phyloP scores from a whole-genome alignment of 2,329 filamentous ascomycete genomes.

The Aspergillus sp. region DNA sequence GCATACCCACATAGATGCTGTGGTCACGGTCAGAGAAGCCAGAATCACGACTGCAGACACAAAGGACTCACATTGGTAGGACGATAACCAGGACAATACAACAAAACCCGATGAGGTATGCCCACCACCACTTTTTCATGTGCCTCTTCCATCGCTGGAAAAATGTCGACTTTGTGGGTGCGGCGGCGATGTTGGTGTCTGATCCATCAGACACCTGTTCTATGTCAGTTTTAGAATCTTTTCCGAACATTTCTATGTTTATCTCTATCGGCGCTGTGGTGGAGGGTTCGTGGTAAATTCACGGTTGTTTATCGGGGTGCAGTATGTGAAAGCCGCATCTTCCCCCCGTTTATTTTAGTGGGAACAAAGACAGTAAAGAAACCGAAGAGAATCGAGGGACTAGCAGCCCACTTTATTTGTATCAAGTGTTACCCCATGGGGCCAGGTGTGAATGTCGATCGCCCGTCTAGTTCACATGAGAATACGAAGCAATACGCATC shows the following conservation, averaged over 20 bases:
- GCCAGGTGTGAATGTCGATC: neutral
- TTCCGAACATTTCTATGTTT: neutral
- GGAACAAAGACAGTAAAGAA: neutral
- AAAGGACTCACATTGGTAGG: constrained; percentile 15
- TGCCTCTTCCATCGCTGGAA: constrained; percentile 21
- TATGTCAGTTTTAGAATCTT: constrained; percentile 19
- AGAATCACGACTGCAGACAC: neutral
- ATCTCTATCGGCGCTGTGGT: neutral
- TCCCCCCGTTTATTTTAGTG: neutral
- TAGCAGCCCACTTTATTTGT: neutral
- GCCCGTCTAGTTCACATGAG: neutral
- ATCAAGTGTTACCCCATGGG: neutral
- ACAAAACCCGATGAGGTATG: constrained; percentile 19
- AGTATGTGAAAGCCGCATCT: no score
- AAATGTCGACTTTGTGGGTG: constrained; percentile 11
- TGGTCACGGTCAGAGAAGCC: neutral
- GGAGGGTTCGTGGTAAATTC: neutral
- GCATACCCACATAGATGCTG: constrained; percentile 23
- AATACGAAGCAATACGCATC: neutral
- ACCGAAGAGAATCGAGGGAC: neutral
- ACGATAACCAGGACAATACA: constrained; percentile 19
- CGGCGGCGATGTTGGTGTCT: constrained; percentile 8
- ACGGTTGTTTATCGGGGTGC: neutral
- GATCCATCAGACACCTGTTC: constrained; percentile 11
- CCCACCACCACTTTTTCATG: constrained; percentile 27